Evolutionary conservation across 164 flowering plant genomes (phyloP), one percentile per base, ranked within the genome.

Genomic region (Aristolochia californica): DNA sequence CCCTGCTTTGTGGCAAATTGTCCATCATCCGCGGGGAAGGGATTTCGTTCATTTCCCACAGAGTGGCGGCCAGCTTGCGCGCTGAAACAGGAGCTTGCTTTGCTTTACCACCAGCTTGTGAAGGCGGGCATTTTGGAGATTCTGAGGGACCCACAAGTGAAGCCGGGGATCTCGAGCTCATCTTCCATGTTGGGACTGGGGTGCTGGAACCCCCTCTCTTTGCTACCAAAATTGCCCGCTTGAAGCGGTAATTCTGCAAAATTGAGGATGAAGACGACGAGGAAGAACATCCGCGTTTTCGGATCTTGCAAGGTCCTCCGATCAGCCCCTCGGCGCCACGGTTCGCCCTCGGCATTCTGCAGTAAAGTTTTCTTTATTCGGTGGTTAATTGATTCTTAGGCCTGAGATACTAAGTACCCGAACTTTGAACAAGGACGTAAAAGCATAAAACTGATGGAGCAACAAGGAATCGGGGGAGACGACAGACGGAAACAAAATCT

Each of bases 31-130:
- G 58, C 5, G 82, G 84, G 5, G 84, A 78, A 16, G 87, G 94
- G 50, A 87, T 64, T 70, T 84, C 91, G 53, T 93, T 87, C 88
- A 89, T 75, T 67, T 86, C 97, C 99, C 99, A 93, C 67, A 89
- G 75, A 38, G 93, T 89, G 20, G 99, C 96, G 18, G 96, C 99
- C 40, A 93, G 83, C 66, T 87, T 89, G 69, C 99, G 60, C 24
- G 99, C 97, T 10, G 99, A 93, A 13, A 93, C 84, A 5, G 84
- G 87, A 48, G 56, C 72, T 22, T 57, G 61, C 62, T 63, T 70
- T 25, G 65, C 70, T 27, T 71, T 68, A 22, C 68, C 62, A 34
- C 72, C 77, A 16, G 54, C 67, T 64, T 28, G 70, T 15, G 76
- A 64, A 4, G 67, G 73, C 1, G 71, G 59, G 54, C 69, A 65